phyloP scores from a whole-genome alignment of 129 eudicot species.

The Ambrosia artemisiifolia region DNA sequence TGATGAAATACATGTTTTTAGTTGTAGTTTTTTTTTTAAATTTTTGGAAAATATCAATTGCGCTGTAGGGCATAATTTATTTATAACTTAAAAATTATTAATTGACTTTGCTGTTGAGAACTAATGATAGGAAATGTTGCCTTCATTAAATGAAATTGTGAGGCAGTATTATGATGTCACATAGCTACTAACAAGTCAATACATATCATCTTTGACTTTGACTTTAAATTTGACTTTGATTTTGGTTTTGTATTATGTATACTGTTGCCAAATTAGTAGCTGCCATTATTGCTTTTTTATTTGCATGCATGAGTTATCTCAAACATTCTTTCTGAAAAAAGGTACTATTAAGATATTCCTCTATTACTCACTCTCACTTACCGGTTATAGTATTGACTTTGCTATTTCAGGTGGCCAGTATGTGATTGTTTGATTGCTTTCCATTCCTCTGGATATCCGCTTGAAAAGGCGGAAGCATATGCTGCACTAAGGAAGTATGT shows the following conservation, averaged over 20 bases:
- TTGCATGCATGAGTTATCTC: neutral
- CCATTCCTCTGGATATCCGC: slow-evolving; percentile 89
- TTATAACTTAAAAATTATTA: neutral
- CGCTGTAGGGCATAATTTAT: neutral
- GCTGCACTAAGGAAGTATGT: slow-evolving; percentile 82
- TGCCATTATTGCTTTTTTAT: neutral
- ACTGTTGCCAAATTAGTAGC: neutral
- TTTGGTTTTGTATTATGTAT: neutral
- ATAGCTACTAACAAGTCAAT: slow-evolving; percentile 15
- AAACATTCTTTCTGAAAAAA: neutral
- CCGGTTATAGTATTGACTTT: neutral
- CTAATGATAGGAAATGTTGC: neutral
- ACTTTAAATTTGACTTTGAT: neutral
- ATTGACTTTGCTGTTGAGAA: neutral
- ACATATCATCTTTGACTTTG: slow-evolving; percentile 6
- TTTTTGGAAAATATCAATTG: neutral
- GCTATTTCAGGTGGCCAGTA: slow-evolving; percentile 79
- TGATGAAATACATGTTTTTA: neutral
- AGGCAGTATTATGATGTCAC: neutral
- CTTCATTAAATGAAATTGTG: neutral
- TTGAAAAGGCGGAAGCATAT: slow-evolving; percentile 87
- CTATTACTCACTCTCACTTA: neutral
- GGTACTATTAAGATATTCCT: neutral
- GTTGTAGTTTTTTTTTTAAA: neutral
- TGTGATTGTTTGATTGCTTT: slow-evolving; percentile 95